Conservation (phyloP, 257 asterid species). For the Salvia miltiorrhiza region DNA sequence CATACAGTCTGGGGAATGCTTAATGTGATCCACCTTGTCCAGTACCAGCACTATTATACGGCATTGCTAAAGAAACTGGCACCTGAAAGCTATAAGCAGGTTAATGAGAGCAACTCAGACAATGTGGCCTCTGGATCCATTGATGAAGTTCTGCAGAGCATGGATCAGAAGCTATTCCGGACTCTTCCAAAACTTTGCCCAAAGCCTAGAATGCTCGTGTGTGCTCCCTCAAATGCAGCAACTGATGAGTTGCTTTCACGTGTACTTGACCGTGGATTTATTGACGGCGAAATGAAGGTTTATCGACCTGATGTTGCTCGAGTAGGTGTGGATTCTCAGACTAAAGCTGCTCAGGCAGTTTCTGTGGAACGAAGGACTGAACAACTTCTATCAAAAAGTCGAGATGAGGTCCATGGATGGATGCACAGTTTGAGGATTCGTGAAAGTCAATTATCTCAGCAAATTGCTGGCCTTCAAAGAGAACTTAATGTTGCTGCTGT, state of each 20-base stretch:
- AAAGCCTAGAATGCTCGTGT: conserved; percentile 98
- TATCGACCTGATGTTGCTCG: conserved; percentile 97
- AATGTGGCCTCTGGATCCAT: conserved; percentile 78
- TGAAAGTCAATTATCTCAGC: conserved; percentile 80
- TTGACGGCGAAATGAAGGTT: conserved; percentile 98
- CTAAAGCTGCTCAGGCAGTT: conserved; percentile 97
- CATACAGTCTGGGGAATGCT: conserved; percentile 99
- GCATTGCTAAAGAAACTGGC: conserved; percentile 95
- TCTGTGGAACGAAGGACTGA: conserved; percentile 98
- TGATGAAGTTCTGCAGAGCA: conserved; percentile 95
- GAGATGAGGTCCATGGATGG: conserved; percentile 87
- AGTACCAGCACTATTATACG: conserved; percentile 97
- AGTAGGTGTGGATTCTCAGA: conserved; percentile 98
- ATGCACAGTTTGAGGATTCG: conserved; percentile 78
- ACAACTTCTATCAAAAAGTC: conserved; percentile 71
- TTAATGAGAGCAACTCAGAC: conserved; percentile 67
- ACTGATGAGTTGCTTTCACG: conserved; percentile 96
- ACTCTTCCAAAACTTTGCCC: conserved; percentile 99
- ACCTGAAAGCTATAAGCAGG: conserved; percentile 97
- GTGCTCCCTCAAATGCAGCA: conserved; percentile 99
- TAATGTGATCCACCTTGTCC: conserved; percentile 97
- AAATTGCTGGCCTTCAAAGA: conserved; percentile 81
- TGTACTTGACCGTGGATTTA: conserved; percentile 97
- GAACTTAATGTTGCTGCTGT: conserved; percentile 78
- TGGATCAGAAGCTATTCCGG: conserved; percentile 96